Evolutionary conservation across 768 basidiomycete species (phyloP), one percentile per base, ranked within the genome.

Genomic region (Suillus subaureus): DNA sequence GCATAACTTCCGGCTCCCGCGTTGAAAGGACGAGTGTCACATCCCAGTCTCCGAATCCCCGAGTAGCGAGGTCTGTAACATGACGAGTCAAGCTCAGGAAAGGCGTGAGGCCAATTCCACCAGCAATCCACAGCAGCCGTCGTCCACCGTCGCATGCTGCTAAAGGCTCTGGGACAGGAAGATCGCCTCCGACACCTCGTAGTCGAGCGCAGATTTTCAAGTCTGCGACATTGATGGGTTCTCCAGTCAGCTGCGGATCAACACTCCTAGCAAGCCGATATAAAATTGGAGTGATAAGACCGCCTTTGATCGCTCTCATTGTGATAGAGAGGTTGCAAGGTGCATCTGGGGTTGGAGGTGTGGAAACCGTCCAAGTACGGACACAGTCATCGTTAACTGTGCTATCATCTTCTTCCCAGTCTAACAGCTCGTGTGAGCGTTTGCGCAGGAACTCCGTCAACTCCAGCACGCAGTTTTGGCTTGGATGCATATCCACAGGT

Each of bases 91-190:
- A 82, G 33, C 82, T 81, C n/a, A 89, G 70, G 73, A 87, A 89
- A 0, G 87, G 88, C 21, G 89, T 89, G 23, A 89, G 56, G 4
- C 89, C 88, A 47, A 90, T 89, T 0, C 88, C 88, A 28, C 87
- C 88, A 1, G 86, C 87, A n/a, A 86, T 74, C 86, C 86, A 89
- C 33, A 88, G 72, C 35, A 87, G 69, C 39, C 77, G 77, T 51
- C 64, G 73, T 18, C 65, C 70, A 12, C 66, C 68, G 11, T 73
- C 73, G n/a, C 72, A 74, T 28, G 67, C 72, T 7, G 72, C 68
- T 23, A 72, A 11, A 1, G 72, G 71, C 5, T 66, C 62, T 2
- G 72, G 72, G 0, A 72, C 61, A 1, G 70, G 67, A 64, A 89
- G 87, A 4, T 82, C 77, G 1, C 89, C 88, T 0, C 78, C 81